Conservation (phyloP, 176 grass and related monocot species). For the Oryza nivara region DNA sequence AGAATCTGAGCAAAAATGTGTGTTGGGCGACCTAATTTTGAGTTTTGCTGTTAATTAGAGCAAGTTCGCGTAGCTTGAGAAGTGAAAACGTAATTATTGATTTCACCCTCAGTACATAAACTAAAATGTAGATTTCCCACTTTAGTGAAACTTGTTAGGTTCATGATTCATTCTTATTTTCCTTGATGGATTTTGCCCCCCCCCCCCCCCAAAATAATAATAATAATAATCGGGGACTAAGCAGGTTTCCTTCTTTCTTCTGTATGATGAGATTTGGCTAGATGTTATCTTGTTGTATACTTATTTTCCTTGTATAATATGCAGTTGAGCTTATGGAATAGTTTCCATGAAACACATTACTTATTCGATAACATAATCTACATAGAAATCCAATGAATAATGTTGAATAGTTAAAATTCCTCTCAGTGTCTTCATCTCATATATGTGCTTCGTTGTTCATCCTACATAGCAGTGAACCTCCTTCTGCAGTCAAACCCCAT, state of each 20-base stretch:
- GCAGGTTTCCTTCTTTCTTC: background rate
- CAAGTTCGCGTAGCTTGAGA: background rate
- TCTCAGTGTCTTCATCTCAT: background rate
- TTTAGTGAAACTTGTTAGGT: background rate
- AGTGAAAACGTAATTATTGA: background rate
- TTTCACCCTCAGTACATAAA: background rate
- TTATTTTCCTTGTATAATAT: background rate
- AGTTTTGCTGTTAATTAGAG: constrained; percentile 16
- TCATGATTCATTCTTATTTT: background rate
- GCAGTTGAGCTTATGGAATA: background rate
- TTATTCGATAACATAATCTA: background rate
- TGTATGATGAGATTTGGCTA: background rate
- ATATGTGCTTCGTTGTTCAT: background rate
- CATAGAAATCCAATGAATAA: background rate
- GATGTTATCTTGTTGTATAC: background rate
- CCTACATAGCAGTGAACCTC: background rate
- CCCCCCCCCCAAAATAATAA: background rate
- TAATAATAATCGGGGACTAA: background rate
- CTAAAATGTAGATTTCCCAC: background rate
- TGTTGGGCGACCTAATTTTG: background rate
- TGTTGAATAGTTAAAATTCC: background rate
- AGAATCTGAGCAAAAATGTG: background rate
- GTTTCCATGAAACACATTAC: background rate
- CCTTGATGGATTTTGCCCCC: background rate
- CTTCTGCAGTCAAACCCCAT: constrained; percentile 17